phyloP scores from a whole-genome alignment of 331 rosid genomes.

The Erythrophleum ivorense region DNA sequence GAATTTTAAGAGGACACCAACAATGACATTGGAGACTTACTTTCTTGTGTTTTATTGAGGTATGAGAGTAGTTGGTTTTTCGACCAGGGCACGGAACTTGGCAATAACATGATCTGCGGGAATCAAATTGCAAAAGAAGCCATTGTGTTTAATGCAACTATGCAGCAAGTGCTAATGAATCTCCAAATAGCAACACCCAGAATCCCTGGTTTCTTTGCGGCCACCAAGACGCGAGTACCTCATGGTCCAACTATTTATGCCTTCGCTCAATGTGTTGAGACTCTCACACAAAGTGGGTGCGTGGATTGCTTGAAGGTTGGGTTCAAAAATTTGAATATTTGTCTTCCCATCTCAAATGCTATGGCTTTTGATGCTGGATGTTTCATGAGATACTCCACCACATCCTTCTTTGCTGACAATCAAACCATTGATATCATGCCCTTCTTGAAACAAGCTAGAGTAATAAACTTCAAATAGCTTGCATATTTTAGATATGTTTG shows the following conservation, averaged over 20 bases:
- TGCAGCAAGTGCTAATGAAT: constrained; percentile 29
- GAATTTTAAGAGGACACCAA: too few relatives aligned
- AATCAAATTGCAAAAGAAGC: constrained; percentile 36
- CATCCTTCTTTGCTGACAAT: neutral
- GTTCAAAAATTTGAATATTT: neutral
- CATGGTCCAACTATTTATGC: constrained; percentile 40
- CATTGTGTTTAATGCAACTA: constrained; percentile 31
- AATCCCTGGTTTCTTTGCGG: constrained; percentile 48
- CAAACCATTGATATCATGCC: neutral
- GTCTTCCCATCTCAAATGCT: neutral
- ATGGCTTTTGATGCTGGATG: neutral
- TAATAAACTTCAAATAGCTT: too few relatives aligned
- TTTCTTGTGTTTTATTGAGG: neutral
- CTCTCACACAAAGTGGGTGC: constrained; percentile 40
- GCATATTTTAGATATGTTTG: too few relatives aligned
- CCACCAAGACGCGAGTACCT: neutral
- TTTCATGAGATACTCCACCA: constrained; percentile 1
- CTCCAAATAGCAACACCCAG: constrained; percentile 48
- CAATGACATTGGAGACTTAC: neutral
- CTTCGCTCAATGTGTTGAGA: constrained; percentile 56
- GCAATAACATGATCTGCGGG: constrained; percentile 34
- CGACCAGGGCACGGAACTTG: neutral
- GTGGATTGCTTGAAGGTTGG: neutral
- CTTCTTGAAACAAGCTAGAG: neutral
- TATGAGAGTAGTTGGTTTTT: neutral